Evolutionary conservation across 148 eudicot genomes (phyloP).

Genomic region (Persicaria maculosa): DNA sequence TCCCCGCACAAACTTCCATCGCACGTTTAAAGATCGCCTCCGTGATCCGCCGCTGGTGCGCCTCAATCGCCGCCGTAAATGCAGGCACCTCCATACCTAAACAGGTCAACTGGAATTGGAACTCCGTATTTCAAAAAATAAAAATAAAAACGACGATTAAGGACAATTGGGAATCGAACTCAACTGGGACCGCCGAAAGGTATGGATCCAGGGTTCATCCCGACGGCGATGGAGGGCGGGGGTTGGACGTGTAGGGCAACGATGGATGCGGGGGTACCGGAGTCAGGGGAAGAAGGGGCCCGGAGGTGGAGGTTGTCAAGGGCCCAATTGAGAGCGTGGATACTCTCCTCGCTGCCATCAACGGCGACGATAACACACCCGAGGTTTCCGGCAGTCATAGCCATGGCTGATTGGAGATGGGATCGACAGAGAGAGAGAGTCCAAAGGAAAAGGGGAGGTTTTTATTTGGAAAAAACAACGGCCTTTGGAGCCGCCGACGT

Average conservation of each 20-base stretch:
- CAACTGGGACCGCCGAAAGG: conserved; percentile 93
- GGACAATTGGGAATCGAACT: conserved; percentile 10
- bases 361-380: conserved; percentile 63
- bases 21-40: conserved; percentile 56
- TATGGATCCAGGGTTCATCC: conserved; percentile 66
- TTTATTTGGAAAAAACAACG: background rate
- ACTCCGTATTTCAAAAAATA: background rate
- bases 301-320: conserved; percentile 50
- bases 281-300: conserved; percentile 20
- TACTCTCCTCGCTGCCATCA: conserved; percentile 86
- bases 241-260: conserved; percentile 64
- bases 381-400: conserved; percentile 25
- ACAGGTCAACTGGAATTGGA: background rate
- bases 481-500: too few relatives aligned
- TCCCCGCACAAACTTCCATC: conserved; percentile 44
- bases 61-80: conserved; percentile 66
- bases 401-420: background rate
- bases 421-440: background rate
- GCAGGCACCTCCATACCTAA: conserved; percentile 72
- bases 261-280: conserved; percentile 32
- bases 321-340: conserved; percentile 75
- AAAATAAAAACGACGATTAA: background rate
- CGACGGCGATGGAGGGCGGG: conserved; percentile 65
- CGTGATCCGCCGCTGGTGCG: conserved; percentile 58
- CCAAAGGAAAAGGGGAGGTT: background rate